A percentile compares a stretch with the other conserved stretches of the same genome.
Conservation (phyloP, 441 rosid genomes). For the Lepidium campestre region DNA sequence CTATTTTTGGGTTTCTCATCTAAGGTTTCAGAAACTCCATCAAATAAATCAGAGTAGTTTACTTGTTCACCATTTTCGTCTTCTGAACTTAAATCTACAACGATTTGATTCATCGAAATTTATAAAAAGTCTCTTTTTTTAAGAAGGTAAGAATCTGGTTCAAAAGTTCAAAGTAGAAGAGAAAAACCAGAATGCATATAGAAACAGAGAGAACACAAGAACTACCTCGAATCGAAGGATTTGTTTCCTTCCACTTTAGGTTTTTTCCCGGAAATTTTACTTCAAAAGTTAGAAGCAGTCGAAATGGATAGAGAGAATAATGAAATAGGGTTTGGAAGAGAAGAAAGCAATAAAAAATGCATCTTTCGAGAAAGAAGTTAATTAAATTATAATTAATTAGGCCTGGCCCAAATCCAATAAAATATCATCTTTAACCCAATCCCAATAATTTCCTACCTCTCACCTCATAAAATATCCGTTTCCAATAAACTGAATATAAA, state of each 20-base stretch:
- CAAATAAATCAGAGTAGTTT: constrained; percentile 25
- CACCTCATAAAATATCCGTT: neutral
- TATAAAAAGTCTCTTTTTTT: neutral
- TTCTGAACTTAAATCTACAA: constrained; percentile 64
- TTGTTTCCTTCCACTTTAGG: neutral
- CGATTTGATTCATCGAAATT: constrained; percentile 14
- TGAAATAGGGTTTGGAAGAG: constrained; percentile 9
- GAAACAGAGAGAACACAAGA: neutral
- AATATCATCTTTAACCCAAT: neutral
- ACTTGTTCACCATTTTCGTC: constrained; percentile 40
- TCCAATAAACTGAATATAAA: too few relatives aligned
- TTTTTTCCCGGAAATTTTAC: neutral
- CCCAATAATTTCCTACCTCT: neutral
- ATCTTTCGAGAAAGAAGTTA: neutral
- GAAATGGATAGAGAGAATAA: neutral
- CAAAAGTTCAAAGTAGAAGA: constrained; percentile 1
- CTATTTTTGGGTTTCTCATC: constrained; percentile 17
- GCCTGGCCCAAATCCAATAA: constrained; percentile 11
- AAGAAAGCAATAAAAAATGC: neutral
- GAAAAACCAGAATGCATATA: neutral
- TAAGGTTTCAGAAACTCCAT: neutral
- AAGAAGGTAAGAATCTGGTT: too few relatives aligned
- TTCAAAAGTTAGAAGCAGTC: neutral
- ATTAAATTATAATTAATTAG: neutral
- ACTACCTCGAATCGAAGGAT: neutral